Conservation (phyloP, 306 rosid genomes). For the Boehmeria nivea region DNA sequence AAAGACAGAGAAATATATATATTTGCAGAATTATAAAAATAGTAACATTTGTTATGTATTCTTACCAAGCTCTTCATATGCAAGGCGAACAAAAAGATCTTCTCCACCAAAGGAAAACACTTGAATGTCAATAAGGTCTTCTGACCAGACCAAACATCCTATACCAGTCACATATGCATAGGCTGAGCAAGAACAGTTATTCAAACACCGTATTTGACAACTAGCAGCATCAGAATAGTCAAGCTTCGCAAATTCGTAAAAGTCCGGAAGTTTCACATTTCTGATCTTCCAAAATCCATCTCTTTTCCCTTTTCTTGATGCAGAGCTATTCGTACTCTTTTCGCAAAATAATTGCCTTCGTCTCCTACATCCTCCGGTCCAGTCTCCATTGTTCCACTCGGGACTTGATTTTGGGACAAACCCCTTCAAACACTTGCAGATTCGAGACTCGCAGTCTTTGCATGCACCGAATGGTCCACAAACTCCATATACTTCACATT, state of each 20-base stretch:
- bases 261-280: conserved; percentile 12
- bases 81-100: conserved; percentile 15
- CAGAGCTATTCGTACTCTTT: background rate
- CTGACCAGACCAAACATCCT: conserved; percentile 22
- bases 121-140: conserved; percentile 16
- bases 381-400: conserved; percentile 16
- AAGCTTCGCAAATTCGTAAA: conserved; percentile 2
- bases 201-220: conserved; percentile 14
- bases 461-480: conserved; percentile 21
- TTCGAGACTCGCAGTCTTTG: background rate
- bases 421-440: conserved; percentile 23
- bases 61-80: conserved; percentile 32
- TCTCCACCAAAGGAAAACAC: background rate
- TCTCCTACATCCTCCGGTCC: conserved; percentile 21
- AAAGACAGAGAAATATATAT: background rate
- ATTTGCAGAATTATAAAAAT: background rate
- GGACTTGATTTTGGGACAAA: conserved; percentile 2
- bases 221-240: background rate
- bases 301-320: background rate
- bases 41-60: background rate
- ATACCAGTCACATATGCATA: conserved; percentile 1
- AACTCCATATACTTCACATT: conserved; percentile 7
- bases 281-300: conserved; percentile 13
- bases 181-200: conserved; percentile 27
- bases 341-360: conserved; percentile 2